phyloP scores from a whole-genome alignment of 1,139 yeast species.

The Candida sp. region DNA sequence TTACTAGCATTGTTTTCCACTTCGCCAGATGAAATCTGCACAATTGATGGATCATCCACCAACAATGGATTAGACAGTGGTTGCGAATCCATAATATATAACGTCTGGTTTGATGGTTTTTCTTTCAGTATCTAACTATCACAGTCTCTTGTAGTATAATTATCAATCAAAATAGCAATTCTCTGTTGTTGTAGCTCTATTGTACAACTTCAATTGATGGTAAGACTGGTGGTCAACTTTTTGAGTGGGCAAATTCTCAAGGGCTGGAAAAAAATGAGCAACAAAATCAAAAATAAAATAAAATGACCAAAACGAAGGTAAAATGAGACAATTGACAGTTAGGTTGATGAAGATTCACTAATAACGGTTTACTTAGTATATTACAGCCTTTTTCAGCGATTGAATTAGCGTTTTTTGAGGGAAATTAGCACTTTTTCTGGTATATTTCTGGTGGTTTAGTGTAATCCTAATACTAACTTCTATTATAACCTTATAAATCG shows the following conservation, averaged over 20 bases:
- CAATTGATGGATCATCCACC: conserved; percentile 31
- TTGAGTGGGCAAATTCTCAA: neutral
- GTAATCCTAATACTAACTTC: neutral
- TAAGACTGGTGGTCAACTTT: neutral
- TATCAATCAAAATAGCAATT: neutral
- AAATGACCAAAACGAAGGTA: no score
- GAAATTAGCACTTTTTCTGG: no score
- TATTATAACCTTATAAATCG: neutral
- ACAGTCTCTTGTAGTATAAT: neutral
- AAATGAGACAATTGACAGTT: no score
- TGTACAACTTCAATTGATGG: neutral
- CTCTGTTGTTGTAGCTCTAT: neutral
- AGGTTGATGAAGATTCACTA: no score
- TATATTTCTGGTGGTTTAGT: neutral
- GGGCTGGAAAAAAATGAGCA: neutral
- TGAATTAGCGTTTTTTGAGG: no score
- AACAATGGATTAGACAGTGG: conserved; percentile 16
- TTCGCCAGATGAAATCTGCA: conserved; percentile 12
- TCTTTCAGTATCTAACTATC: neutral
- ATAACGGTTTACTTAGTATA: no score
- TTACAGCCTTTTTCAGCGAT: no score
- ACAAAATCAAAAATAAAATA: neutral
- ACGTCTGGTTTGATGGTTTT: neutral
- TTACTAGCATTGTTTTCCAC: conserved; percentile 2
- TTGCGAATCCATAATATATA: conserved; percentile 5